Evolutionary conservation across 441 rosid genomes (phyloP).

Genomic region (Sinapis alba): DNA sequence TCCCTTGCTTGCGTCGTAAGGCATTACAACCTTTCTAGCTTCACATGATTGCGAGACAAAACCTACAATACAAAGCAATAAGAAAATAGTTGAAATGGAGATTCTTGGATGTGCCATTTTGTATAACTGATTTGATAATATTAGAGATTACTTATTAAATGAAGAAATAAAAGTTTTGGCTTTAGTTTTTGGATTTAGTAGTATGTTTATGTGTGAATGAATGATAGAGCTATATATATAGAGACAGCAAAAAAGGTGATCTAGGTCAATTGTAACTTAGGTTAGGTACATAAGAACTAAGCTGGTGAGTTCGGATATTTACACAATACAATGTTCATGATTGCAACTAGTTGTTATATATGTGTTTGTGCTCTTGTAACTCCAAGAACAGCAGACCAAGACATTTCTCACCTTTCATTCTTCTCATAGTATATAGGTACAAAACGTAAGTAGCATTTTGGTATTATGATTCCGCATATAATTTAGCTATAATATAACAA

Average conservation of each 20-base stretch:
- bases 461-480: background rate
- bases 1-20: constrained; percentile 34
- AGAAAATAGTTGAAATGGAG: constrained; percentile 8
- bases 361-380: constrained; percentile 18
- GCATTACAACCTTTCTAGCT: constrained; percentile 27
- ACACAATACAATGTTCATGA: constrained; percentile 6
- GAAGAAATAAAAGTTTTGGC: background rate
- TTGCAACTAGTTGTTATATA: background rate
- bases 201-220: constrained; percentile 16
- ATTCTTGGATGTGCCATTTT: constrained; percentile 31
- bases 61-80: constrained; percentile 23
- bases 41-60: constrained; percentile 28
- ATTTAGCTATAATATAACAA: background rate
- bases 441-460: background rate
- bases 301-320: constrained; percentile 6
- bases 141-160: background rate
- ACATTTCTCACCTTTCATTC: background rate
- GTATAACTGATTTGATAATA: background rate
- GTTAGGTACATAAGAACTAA: constrained; percentile 45
- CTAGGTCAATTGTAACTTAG: constrained; percentile 18
- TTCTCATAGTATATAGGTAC: background rate
- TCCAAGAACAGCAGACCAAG: constrained; percentile 18
- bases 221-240: constrained; percentile 31
- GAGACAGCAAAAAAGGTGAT: background rate
- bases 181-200: constrained; percentile 6